Evolutionary conservation across 2,329 filamentous ascomycete genomes (phyloP).

Genomic region (Cordyceps pruinosa): DNA sequence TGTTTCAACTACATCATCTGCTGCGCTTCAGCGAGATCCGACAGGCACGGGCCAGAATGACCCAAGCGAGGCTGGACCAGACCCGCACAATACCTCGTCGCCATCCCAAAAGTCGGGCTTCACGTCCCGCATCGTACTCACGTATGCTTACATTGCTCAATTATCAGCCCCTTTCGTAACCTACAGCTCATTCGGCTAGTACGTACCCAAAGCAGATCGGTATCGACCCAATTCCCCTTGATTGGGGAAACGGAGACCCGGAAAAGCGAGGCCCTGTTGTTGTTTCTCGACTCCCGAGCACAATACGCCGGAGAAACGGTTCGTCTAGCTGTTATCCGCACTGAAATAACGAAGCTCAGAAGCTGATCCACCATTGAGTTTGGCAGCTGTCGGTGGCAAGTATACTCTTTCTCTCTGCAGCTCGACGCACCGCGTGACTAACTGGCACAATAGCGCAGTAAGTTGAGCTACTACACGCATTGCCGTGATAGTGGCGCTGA

Average conservation of each 20-base stretch:
- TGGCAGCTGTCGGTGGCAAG: constrained; percentile 51
- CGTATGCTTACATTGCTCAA: constrained; percentile 26
- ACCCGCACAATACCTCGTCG: constrained; percentile 22
- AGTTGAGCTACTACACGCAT: constrained; percentile 15
- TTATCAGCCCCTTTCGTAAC: neutral
- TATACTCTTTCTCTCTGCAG: neutral
- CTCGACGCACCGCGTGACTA: neutral
- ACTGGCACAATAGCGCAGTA: constrained; percentile 29
- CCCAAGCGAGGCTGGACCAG: neutral
- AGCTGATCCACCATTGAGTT: constrained; percentile 7
- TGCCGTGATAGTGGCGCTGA: constrained; percentile 5
- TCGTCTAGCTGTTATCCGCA: constrained; percentile 25
- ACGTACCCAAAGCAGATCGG: constrained; percentile 93
- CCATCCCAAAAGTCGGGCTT: constrained; percentile 37
- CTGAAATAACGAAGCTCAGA: neutral
- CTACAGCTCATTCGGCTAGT: constrained; percentile 26
- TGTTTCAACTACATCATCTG: neutral
- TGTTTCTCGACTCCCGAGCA: constrained; percentile 68
- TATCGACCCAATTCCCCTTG: constrained; percentile 81
- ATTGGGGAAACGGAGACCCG: constrained; percentile 78
- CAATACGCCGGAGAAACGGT: constrained; percentile 77
- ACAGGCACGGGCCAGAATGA: neutral
- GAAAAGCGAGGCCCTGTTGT: constrained; percentile 76
- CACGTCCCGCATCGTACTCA: constrained; percentile 49
- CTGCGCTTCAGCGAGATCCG: neutral